These are phyloP conservation scores for Chrysoporthe austroafricana DNA, from an alignment of 2,329 filamentous ascomycete genomes.

Conservation along the genomic window DNA sequence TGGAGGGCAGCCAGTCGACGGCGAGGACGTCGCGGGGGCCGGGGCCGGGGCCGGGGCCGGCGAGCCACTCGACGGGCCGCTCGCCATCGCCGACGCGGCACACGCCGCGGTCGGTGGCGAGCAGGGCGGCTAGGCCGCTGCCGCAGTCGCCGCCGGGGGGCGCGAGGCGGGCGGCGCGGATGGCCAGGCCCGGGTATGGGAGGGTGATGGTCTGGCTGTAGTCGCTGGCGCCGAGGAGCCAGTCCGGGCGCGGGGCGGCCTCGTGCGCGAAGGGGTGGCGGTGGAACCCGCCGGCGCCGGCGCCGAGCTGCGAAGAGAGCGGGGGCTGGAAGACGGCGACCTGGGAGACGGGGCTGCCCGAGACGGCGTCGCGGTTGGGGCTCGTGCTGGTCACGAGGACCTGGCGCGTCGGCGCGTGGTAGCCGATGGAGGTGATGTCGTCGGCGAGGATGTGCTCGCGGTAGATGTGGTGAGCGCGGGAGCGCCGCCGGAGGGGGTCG, in stretches of 20 bases:
- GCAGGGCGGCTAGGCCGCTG: conserved; percentile 47
- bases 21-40: conserved; percentile 48
- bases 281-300: not conserved
- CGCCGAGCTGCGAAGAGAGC: conserved; percentile 34
- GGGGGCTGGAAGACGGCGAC: conserved; percentile 49
- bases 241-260: conserved; percentile 36
- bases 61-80: conserved; percentile 39
- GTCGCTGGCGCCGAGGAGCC: conserved; percentile 43
- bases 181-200: conserved; percentile 25
- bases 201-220: conserved; percentile 10
- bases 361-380: conserved; percentile 40
- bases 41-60: not conserved
- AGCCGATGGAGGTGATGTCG: conserved; percentile 52
- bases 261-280: conserved; percentile 30
- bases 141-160: conserved; percentile 40
- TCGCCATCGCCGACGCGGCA: conserved; percentile 39
- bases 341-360: conserved; percentile 51
- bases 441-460: conserved; percentile 36
- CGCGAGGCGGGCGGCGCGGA: conserved; percentile 43
- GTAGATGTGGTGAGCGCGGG: conserved; percentile 24
- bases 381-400: conserved; percentile 49
- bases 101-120: conserved; percentile 55
- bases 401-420: conserved; percentile 46
- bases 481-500: conserved; percentile 9
- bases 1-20: conserved; percentile 49